Base-by-base conservation (phyloP, 139 green algal species). In the Tetraselmis chui region DNA sequence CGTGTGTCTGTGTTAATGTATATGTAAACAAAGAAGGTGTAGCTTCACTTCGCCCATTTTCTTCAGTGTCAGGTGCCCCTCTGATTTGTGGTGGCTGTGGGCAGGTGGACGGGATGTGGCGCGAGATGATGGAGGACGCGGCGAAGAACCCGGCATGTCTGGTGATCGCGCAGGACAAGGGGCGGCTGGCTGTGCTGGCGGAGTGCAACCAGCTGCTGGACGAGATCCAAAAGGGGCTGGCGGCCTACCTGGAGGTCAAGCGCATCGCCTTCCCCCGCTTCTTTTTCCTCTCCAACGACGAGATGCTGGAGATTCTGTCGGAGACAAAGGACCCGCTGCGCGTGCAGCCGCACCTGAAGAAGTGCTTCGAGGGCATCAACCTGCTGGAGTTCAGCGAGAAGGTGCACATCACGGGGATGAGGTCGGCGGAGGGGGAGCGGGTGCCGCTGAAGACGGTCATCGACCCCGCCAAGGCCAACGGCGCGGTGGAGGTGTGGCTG, bases 401-500 rank as follows among this genome's bases (percentile, higher is more conserved):
- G 81, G 92, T 91, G 29, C 90, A 95, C 79, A 96, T 97, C 84
- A 88, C 89, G 76, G 92, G 89, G 22, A 96, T 97, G 90, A 84
- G 95, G 27, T 92, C 84, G 28, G 31, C 79, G 27, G 90, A 97
- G 84, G 91, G 91, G 23, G 94, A 97, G 89, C 84, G 84, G 18
- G 94, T 97, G 0, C 85, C 79, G 78, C 87, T 97, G 31, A 90
- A 90, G 67, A 95, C 94, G 87, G 94, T 92, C 76, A 30, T 82
- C 78, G n/a, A n/a, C n/a, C n/a, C n/a, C n/a, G n/a, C n/a, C n/a
- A 67, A 96, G 88, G 93, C 93, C 2, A 87, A 93, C 32, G 91
- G 90, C 80, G 94, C 92, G 76, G 90, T 97, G 76, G 94, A 97
- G 90, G 85, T 90, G 81, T 97, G 94, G 94, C 91, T 97, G 74